These are phyloP conservation scores for Colletotrichum sublineola DNA, from an alignment of 2,329 filamentous ascomycete species.

Conservation along the genomic window DNA sequence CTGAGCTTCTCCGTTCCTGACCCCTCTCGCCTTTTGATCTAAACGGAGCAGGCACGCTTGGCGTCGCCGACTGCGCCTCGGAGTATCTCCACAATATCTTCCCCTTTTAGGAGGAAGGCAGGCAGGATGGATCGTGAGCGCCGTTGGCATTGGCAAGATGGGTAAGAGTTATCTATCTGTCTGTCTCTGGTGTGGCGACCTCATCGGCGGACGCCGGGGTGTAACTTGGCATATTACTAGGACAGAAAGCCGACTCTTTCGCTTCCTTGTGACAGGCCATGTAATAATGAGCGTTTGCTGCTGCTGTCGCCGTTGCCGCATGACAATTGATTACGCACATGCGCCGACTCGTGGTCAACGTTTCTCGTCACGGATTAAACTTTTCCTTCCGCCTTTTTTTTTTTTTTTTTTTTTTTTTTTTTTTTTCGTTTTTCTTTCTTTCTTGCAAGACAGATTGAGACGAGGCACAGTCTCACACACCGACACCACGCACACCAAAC, in stretches of 20 bases:
- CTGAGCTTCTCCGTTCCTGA: not conserved
- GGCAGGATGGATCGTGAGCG: not conserved
- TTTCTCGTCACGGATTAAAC: not conserved
- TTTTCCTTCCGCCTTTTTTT: not conserved
- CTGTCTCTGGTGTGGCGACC: not conserved
- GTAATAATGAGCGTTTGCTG: not conserved
- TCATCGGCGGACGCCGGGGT: not conserved
- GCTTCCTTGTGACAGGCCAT: not conserved
- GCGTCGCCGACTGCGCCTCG: slow-evolving; percentile 35
- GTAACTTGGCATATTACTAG: not conserved
- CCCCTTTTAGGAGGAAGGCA: not conserved
- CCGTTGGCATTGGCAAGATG: not conserved
- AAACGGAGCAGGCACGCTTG: slow-evolving; percentile 32
- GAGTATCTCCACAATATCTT: slow-evolving; percentile 5
- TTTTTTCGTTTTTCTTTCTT: too few relatives aligned
- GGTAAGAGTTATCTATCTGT: not conserved
- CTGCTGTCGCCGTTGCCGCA: not conserved
- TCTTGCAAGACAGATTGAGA: not conserved
- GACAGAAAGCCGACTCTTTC: not conserved
- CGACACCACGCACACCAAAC: not conserved
- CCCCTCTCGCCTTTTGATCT: slow-evolving; percentile 2
- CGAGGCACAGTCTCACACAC: not conserved
- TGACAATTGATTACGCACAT: not conserved
- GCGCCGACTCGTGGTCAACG: not conserved
- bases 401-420: not conserved